Evolutionary conservation across 495 filamentous ascomycete genomes (phyloP), one percentile per base, ranked within the genome.

Genomic region (Lasiosphaeria hispida): DNA sequence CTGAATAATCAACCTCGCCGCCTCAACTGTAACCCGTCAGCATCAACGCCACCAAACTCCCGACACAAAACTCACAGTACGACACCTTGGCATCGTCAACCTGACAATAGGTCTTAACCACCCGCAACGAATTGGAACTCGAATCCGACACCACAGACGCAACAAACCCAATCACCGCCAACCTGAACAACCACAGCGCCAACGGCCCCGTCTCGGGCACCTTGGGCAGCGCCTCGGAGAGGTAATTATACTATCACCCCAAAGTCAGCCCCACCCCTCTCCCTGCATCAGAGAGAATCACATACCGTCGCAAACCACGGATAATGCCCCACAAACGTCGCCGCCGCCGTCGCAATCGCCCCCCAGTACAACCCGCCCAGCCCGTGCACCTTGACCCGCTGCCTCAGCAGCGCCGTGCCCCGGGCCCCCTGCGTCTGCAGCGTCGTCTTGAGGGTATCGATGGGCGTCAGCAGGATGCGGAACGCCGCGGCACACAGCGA

Each of bases 391-490:
- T 70, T 72, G 60, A 72, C 66, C n/a, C 69, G 57, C 51, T 67
- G 65, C 15, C 69, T 62, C 14, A 72, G 69, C 1, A 72, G 35
- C 1, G 57, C 40, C 3, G 67, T 70, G 0, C 69, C 69, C 2
- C 60, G 45, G 0, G 65, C 34, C 1, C 69, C 69, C 37, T 70
- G 69, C 0, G 68, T 60, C 53, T 72, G 69, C 0, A 72, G 67
- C 2, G 69, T 72, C 0, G 69, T 72, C 48, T 72, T 72, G 4
- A 72, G 49, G 7, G 69, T 72, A 44, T 72, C 69, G 43, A 72
- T 63, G 10, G 69, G 69, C 1, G 69, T 70, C 36, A 72, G 60
- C 13, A 68, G 59, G 58, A 72, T 72, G 3, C 69, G 61, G 56
- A 72, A 72, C 9, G 18, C 57, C 15, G 69, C 69, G 44, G 66